Evolutionary conservation across 352 stramenopile genomes (phyloP), one percentile per base, ranked within the genome.

Genomic region (Phytopythium delawarense): DNA sequence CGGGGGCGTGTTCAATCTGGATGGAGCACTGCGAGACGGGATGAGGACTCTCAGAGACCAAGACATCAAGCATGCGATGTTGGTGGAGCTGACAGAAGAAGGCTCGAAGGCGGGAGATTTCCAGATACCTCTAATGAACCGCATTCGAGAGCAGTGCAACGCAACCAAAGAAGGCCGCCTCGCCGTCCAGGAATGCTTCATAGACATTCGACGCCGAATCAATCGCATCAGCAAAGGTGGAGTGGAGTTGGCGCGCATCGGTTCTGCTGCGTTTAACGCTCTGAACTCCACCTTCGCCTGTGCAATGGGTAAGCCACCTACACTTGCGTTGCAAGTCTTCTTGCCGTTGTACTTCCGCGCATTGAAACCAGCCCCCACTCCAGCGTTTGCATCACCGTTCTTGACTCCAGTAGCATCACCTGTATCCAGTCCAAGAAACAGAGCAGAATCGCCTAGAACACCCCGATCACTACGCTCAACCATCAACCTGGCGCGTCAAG

Each of bases 61-160:
- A 2, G 60, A 61, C 4, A 46, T 60, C 7, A 49, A 78, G 4
- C 34, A 54, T 7, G 56, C 76, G 1, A 34, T 39, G 25, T 60
- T 90, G 0, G 79, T 66, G 1, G 74, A 77, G 25, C 56, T 79
- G 11, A 60, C 83, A 4, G 78, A 87, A 57, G 65, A 69, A 30
- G 73, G 75, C 4, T 76, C 65, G 9, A 72, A 73, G 15, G 61
- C 67, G 7, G 79, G 75, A 6, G 70, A 86, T 1, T 84, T 88
- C 32, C 69, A 84, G n/a, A 21, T 71, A 5, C 18, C 71, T 6
- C 69, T 83, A 51, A 88, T 70, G 0, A 57, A 79, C 20, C 20
- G 48, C 18, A 62, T 90, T 0, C 69, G 68, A 1, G 65, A 71
- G 2, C 50, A 70, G 4, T 60, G 78, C 18, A 65, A 40, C 18